Evolutionary conservation across 148 eudicot species (phyloP).

Genomic region (Suaeda aralocaspica): DNA sequence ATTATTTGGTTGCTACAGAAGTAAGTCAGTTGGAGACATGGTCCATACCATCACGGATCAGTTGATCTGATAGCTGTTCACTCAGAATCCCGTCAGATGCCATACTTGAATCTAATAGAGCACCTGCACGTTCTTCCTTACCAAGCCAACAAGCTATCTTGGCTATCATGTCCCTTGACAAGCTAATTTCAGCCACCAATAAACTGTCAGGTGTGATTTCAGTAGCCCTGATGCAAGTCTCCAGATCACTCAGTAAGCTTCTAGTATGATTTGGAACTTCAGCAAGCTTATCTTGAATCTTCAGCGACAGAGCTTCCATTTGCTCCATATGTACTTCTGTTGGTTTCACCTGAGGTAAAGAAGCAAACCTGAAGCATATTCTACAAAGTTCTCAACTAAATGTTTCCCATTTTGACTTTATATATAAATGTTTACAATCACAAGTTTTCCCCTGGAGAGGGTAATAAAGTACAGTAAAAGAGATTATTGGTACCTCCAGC

Average conservation of each 20-base stretch:
- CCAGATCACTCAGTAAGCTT: constrained; percentile 70
- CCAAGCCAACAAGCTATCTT: constrained; percentile 83
- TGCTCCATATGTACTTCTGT: constrained; percentile 66
- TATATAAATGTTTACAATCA: too few relatives aligned
- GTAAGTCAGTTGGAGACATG: constrained; percentile 1
- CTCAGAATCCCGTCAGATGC: constrained; percentile 41
- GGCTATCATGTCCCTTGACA: constrained; percentile 64
- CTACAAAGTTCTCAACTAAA: not conserved
- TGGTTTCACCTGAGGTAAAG: constrained; percentile 67
- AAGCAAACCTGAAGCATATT: not conserved
- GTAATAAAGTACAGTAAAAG: not conserved
- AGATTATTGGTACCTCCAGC: constrained; percentile 53
- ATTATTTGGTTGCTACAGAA: not conserved
- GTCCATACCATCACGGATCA: constrained; percentile 79
- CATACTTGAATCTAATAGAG: constrained; percentile 35
- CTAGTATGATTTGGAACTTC: constrained; percentile 60
- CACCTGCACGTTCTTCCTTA: constrained; percentile 57
- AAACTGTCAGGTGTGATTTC: constrained; percentile 46
- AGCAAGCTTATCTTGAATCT: constrained; percentile 69
- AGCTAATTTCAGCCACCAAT: constrained; percentile 72
- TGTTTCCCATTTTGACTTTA: too few relatives aligned
- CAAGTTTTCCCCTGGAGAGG: not conserved
- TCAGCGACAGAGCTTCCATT: constrained; percentile 59
- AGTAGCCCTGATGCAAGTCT: constrained; percentile 63
- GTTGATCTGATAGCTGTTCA: constrained; percentile 83